Base-by-base conservation (phyloP, 108 stramenopile species). In the Mediolabrus comicus region DNA sequence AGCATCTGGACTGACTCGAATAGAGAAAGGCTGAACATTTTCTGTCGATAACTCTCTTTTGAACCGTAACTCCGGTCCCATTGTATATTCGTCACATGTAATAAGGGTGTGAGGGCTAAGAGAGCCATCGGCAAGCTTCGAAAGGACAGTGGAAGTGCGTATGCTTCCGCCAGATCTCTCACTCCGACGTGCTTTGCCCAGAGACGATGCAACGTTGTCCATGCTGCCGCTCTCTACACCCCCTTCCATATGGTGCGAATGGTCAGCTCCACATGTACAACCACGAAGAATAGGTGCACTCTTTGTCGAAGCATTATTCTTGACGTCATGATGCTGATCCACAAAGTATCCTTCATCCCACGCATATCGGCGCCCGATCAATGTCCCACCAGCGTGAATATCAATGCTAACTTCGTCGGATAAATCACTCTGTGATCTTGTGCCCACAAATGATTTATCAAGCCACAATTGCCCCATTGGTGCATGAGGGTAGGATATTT, bases 31-130 rank as follows among this genome's bases (percentile, higher is more conserved):
- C 28, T 80, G 79, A 10, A 80, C 74, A 35, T 54, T 58, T 12
- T 76, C 69, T 17, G 46, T 70, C 49, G 29, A 41, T 16, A 51
- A 24, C 22, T 68, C 33, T 46, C 65, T 64, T 19, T 29, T 11
- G 53, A 76, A 76, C 9, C 79, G 73, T 41, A 70, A 59, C 33
- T 80, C 79, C 16, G 79, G 79, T 2, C 79, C 79, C 17, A 43
- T 30, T 12, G 57, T 38, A 33, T 80, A 80, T n/a, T 67, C 69
- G 43, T 81, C 80, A 22, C 71, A 72, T 11, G 64, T 22, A 24
- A 81, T 73, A 14, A 81, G 43, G 10, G 80, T 76, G 52, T 81
- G 80, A 29, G 75, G 80, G 57, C 71, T 62, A 35, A 81, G 65
- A 7, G 36, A 26, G 3, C 79, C 79, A 63, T 51, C 53, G 24